Conservation (phyloP, 2,329 filamentous ascomycete species). For the Xylaria sp. region DNA sequence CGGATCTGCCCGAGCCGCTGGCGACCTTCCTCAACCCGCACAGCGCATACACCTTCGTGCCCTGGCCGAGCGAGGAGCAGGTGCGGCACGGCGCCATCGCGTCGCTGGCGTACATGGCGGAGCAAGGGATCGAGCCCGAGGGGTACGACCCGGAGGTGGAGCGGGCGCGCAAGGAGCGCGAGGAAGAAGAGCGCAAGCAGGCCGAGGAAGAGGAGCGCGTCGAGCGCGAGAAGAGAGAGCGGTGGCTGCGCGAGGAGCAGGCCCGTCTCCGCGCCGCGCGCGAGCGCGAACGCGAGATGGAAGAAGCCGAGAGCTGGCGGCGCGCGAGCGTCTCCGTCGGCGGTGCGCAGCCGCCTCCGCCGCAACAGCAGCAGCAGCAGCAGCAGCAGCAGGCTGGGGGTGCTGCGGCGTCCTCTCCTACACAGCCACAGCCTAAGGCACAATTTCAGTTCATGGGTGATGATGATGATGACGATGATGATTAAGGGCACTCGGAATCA, state of each 20-base stretch:
- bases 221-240: slow-evolving; percentile 60
- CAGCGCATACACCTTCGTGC: slow-evolving; percentile 71
- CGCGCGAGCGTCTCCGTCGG: slow-evolving; percentile 35
- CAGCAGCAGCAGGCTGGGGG: slow-evolving; percentile 7
- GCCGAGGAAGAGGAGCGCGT: slow-evolving; percentile 60
- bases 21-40: slow-evolving; percentile 65
- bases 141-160: slow-evolving; percentile 68
- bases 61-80: slow-evolving; percentile 79
- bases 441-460: slow-evolving; percentile 68
- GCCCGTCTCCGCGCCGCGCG: slow-evolving; percentile 42
- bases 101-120: slow-evolving; percentile 69
- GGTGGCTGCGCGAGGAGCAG: slow-evolving; percentile 57
- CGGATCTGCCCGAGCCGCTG: slow-evolving; percentile 60
- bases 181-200: slow-evolving; percentile 61
- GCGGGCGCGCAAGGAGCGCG: slow-evolving; percentile 60
- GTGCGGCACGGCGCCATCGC: slow-evolving; percentile 77
- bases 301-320: slow-evolving; percentile 49
- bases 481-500: slow-evolving; percentile 13
- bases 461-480: slow-evolving; percentile 62
- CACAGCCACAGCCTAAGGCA: slow-evolving; percentile 52
- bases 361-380: slow-evolving; percentile 5
- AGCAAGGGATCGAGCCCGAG: slow-evolving; percentile 70
- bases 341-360: neutral
- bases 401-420: slow-evolving; percentile 25
- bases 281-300: slow-evolving; percentile 56